Evolutionary conservation across 345 rosid genomes (phyloP), one percentile per base, ranked within the genome.

Genomic region (Nephelium lappaceum): DNA sequence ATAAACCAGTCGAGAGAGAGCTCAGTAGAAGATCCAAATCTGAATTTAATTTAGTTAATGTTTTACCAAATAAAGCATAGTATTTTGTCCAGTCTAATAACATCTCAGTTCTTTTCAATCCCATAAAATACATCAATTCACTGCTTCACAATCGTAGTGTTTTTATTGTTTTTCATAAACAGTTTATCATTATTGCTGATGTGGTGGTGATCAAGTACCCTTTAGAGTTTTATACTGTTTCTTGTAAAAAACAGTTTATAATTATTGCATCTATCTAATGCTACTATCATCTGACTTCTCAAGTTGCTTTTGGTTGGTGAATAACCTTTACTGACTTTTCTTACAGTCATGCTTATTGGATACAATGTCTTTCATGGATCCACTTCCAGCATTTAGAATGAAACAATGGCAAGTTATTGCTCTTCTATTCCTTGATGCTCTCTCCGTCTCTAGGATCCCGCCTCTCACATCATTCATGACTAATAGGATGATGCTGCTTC

Each of bases 351-450:
- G 76, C 74, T 86, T 96, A 83, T 84, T 94, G 90, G 93, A 89
- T 43, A 94, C 98, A 23, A 93, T 94, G 97, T 84, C 97, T 51
- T 93, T 96, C 73, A 41, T 82, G 19, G 93, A 93, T 77, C 87
- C 97, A 2, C 83, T 93, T 78, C 97, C 97, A 0, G 84, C 95
- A 16, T 86, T 92, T 77, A 83, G 86, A 83, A 42, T 76, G 51
- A 91, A 89, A 71, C 97, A 93, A 75, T 96, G 98, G 99, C 89
- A 87, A 85, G 92, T 92, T 76, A 79, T 94, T 67, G 88, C 88
- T 25, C 85, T 91, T 81, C 91, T 96, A 67, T 89, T 91, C 67
- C 25, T 96, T 31, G 97, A 96, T 16, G 94, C 94, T 6, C 91
- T 96, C 72, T 94, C 97, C 3, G 87, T 96, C 12, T 82, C 83